phyloP scores from a whole-genome alignment of 352 stramenopile species.

The Phytophthora sp. region DNA sequence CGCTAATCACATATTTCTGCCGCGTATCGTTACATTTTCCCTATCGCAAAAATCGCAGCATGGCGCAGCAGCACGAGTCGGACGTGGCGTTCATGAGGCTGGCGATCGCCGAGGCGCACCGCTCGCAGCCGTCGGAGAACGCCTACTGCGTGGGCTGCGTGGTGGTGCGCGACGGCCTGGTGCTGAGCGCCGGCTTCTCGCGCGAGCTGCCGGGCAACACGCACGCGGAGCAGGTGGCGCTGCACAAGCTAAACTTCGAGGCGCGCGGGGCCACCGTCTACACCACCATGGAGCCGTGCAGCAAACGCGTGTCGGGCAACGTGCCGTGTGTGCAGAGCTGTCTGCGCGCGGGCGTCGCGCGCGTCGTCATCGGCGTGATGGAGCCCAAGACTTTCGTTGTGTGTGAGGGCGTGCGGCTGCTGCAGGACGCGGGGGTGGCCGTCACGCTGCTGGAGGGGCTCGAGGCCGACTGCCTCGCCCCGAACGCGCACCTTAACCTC shows the following conservation, averaged over 20 bases:
- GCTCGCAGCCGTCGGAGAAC: conserved; percentile 69
- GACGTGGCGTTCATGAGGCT: conserved; percentile 76
- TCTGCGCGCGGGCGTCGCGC: conserved; percentile 61
- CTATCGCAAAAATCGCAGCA: not conserved
- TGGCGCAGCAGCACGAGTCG: conserved; percentile 12
- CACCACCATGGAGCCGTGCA: conserved; percentile 92
- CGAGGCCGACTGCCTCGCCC: conserved; percentile 74
- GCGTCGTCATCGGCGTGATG: conserved; percentile 86
- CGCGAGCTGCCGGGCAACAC: conserved; percentile 89
- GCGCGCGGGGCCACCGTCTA: conserved; percentile 78
- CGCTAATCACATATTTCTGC: not conserved
- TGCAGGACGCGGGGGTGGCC: conserved; percentile 68
- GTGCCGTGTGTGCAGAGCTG: conserved; percentile 83
- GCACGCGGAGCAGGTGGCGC: conserved; percentile 87
- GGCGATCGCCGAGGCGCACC: conserved; percentile 82
- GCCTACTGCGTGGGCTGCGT: conserved; percentile 88
- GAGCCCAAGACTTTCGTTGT: conserved; percentile 90
- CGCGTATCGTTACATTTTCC: conserved; percentile 9
- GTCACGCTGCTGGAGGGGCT: conserved; percentile 77
- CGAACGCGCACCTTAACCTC: conserved; percentile 77
- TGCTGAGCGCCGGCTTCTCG: conserved; percentile 82
- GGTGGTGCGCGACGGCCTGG: conserved; percentile 55
- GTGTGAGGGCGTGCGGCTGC: conserved; percentile 79
- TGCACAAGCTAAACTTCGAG: conserved; percentile 81
- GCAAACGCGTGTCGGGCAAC: conserved; percentile 84